Evolutionary conservation across 1,284 basidiomycete genomes (phyloP).

Genomic region (Rhodotorula sp.): DNA sequence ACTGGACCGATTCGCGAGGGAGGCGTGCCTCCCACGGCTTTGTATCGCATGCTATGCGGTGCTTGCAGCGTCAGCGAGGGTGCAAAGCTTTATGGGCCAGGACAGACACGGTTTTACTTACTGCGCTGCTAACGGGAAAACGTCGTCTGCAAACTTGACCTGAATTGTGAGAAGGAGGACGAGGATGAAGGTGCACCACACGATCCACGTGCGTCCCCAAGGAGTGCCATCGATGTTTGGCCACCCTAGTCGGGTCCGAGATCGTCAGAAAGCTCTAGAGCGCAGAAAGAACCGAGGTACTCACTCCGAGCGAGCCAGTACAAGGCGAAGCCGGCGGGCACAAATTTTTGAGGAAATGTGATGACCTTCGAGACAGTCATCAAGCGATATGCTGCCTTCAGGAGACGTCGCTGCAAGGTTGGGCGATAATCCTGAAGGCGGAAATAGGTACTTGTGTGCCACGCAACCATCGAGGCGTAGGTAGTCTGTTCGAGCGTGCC

Average conservation of each 20-base stretch:
- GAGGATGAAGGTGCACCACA: slow-evolving; percentile 9
- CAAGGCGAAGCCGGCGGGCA: slow-evolving; percentile 22
- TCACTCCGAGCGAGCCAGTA: slow-evolving; percentile 30
- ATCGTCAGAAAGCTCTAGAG: no score
- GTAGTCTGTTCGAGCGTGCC: slow-evolving; percentile 20
- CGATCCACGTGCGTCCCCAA: slow-evolving; percentile 22
- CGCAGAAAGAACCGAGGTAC: not conserved
- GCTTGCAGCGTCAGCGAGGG: not conserved
- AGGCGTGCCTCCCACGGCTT: not conserved
- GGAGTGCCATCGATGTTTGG: slow-evolving; percentile 10
- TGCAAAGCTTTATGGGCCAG: no score
- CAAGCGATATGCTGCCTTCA: not conserved
- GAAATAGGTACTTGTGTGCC: slow-evolving; percentile 16
- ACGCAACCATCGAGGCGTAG: slow-evolving; percentile 20
- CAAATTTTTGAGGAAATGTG: slow-evolving; percentile 29
- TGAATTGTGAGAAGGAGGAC: slow-evolving; percentile 15
- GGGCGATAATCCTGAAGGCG: slow-evolving; percentile 12
- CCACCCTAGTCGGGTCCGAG: slow-evolving; percentile 14
- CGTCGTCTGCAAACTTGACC: slow-evolving; percentile 20
- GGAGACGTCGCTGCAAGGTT: not conserved
- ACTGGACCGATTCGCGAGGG: not conserved
- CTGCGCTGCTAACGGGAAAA: slow-evolving; percentile 7
- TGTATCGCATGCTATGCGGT: not conserved
- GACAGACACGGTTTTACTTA: not conserved
- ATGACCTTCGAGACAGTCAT: slow-evolving; percentile 15